phyloP scores from a whole-genome alignment of 805 yeast species.

The Ogataea paraovalis region DNA sequence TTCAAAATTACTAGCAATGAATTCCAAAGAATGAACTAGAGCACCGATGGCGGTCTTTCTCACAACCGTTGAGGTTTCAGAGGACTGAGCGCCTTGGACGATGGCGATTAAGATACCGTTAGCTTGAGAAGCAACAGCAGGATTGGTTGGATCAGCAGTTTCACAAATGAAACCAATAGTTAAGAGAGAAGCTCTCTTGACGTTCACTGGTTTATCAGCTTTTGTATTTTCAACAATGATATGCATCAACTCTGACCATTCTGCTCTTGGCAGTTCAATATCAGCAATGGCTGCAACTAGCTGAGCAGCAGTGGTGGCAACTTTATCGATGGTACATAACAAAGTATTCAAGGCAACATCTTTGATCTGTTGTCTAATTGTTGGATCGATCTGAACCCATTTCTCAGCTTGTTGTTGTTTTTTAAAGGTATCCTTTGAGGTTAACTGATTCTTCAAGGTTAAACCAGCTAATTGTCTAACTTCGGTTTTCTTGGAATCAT shows the following conservation, averaged over 20 bases:
- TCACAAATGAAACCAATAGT: constrained; percentile 97
- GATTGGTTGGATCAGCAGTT: constrained; percentile 78
- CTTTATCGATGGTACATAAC: constrained; percentile 63
- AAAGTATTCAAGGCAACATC: constrained; percentile 59
- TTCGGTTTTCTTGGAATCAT: constrained; percentile 62
- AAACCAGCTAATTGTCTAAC: constrained; percentile 90
- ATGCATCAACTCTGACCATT: constrained; percentile 86
- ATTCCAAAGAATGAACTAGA: constrained; percentile 83
- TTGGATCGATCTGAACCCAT: constrained; percentile 63
- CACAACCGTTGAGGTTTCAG: constrained; percentile 71
- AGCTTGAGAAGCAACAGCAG: constrained; percentile 75
- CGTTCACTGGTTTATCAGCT: constrained; percentile 67
- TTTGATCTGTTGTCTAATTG: constrained; percentile 62
- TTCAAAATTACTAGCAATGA: constrained; percentile 83
- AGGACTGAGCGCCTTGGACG: constrained; percentile 90
- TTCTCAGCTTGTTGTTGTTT: constrained; percentile 59
- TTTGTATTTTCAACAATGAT: constrained; percentile 83
- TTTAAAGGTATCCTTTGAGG: constrained; percentile 70
- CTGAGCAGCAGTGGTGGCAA: constrained; percentile 87
- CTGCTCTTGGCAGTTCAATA: constrained; percentile 81
- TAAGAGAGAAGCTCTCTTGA: constrained; percentile 82
- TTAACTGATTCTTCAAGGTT: constrained; percentile 80
- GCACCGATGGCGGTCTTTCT: constrained; percentile 91
- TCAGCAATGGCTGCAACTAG: constrained; percentile 96
- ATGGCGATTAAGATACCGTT: constrained; percentile 92